Evolutionary conservation across 768 basidiomycete genomes (phyloP).

Genomic region (Rhodotorula diobovata): DNA sequence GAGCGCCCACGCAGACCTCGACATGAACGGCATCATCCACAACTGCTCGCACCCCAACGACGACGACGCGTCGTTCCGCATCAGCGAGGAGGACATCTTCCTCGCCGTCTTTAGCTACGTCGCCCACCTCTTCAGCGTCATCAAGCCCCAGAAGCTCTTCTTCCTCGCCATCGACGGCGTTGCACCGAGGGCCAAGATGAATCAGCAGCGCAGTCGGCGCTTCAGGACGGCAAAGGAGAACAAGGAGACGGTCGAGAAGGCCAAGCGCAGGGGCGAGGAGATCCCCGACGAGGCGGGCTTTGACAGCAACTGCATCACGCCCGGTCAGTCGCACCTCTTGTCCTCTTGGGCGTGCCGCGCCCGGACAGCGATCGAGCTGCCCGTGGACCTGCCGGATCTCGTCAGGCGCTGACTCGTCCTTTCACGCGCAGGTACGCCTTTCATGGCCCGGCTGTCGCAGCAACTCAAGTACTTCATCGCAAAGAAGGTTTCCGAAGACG

Average conservation of each 20-base stretch:
- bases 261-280: conserved; percentile 80
- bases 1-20: conserved; percentile 70
- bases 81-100: conserved; percentile 95
- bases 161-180: conserved; percentile 99
- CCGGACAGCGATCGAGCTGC: neutral
- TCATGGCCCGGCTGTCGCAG: conserved; percentile 87
- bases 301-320: conserved; percentile 97
- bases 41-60: conserved; percentile 92
- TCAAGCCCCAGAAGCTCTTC: conserved; percentile 94
- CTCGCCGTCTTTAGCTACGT: conserved; percentile 96
- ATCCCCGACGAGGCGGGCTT: conserved; percentile 84
- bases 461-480: conserved; percentile 94
- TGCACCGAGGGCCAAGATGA: conserved; percentile 97
- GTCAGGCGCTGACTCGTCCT: neutral
- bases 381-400: no score
- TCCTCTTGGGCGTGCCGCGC: neutral
- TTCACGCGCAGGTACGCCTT: conserved; percentile 68
- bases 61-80: conserved; percentile 87
- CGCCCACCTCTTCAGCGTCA: conserved; percentile 91
- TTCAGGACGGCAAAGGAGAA: conserved; percentile 94
- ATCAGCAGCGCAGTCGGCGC: conserved; percentile 88
- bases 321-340: conserved; percentile 58
- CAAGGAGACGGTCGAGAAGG: conserved; percentile 78
- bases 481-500: conserved; percentile 96
- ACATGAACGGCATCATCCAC: conserved; percentile 72